A percentile compares a stretch with the other conserved stretches of the same genome.
phyloP scores from a whole-genome alignment of 768 basidiomycete genomes.

The Auriscalpium orientale region DNA sequence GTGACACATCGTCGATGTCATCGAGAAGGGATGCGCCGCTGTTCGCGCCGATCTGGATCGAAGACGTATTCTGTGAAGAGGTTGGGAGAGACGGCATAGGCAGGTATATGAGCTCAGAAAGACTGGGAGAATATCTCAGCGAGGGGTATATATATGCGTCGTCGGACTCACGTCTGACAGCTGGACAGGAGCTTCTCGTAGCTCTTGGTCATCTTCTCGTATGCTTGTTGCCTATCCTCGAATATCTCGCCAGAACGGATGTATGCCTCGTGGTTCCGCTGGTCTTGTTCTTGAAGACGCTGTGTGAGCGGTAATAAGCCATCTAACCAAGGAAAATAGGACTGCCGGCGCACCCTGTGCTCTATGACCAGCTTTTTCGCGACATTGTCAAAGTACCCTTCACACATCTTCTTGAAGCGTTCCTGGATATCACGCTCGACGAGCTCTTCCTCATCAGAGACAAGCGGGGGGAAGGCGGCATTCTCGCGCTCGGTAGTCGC shows the following conservation, averaged over 20 bases:
- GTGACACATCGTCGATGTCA: slow-evolving; percentile 46
- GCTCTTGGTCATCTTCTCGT: slow-evolving; percentile 95
- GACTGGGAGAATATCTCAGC: slow-evolving; percentile 31
- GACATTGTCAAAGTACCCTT: slow-evolving; percentile 87
- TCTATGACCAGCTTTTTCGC: slow-evolving; percentile 88
- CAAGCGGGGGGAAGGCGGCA: slow-evolving; percentile 31
- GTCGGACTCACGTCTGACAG: slow-evolving; percentile 63
- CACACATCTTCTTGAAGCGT: slow-evolving; percentile 87
- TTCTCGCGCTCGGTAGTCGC: slow-evolving; percentile 21
- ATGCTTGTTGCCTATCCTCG: slow-evolving; percentile 96
- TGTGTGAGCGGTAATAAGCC: slow-evolving; percentile 24
- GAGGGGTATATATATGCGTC: neutral
- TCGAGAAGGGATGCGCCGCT: slow-evolving; percentile 36
- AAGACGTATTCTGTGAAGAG: slow-evolving; percentile 70
- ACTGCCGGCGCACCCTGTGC: slow-evolving; percentile 56
- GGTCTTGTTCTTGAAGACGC: slow-evolving; percentile 96
- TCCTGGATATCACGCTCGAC: slow-evolving; percentile 83
- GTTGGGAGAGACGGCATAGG: slow-evolving; percentile 81
- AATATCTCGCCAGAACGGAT: slow-evolving; percentile 99
- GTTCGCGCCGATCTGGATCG: slow-evolving; percentile 65
- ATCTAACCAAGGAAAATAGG: neutral
- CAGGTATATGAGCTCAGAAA: slow-evolving; percentile 87
- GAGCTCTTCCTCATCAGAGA: slow-evolving; percentile 59
- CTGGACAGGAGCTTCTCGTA: slow-evolving; percentile 88
- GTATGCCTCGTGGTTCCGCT: slow-evolving; percentile 96